Evolutionary conservation across 805 yeast genomes (phyloP), one percentile per base, ranked within the genome.

Genomic region (Saccharomycopsis olivae): DNA sequence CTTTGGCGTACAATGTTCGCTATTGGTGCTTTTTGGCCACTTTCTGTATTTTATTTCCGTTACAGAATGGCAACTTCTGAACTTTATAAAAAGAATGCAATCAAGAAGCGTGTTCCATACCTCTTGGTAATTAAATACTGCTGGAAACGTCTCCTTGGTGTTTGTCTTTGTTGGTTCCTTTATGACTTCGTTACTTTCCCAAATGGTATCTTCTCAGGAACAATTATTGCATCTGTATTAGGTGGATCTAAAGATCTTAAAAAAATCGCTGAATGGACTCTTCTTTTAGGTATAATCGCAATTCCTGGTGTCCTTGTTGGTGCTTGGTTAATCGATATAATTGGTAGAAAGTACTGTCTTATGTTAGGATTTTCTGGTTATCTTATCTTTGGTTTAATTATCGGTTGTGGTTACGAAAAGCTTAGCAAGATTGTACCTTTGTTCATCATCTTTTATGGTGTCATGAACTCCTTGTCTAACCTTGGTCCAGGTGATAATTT

Each of bases 181-280:
- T 82, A 78, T 54, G 94, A 82, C 60, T 82, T 81, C 51, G 82
- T 82, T 51, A 75, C 83, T 5, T 82, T 81, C 64, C 88, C 89
- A 10, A 80, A 80, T 53, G 86, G 85, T 54, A 67, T 78, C 38
- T 79, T 78, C 55, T 69, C 81, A 4, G 69, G 70, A 10, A 65
- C 77, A 23, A 79, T 80, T 49, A 74, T 78, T 41, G 51, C 75
- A 11, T 59, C 67, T n/a, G 70, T 78, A 5, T 61, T 77, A 38
- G 51, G 46, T 24, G 49, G 49, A 13, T 33, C 43, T 5, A 47
- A 47, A 16, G 60, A 71, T 49, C 62, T 79, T 50, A 73, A 70
- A 48, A 67, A 58, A 47, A 68, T 75, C 30, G 87, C 77, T 9
- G 88, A 78, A 53, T 82, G 92, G 89, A 77, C 70, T 48, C 64